Evolutionary conservation across 192 early-diverging fungal genomes (phyloP).

Genomic region (Linnemannia hyalina): DNA sequence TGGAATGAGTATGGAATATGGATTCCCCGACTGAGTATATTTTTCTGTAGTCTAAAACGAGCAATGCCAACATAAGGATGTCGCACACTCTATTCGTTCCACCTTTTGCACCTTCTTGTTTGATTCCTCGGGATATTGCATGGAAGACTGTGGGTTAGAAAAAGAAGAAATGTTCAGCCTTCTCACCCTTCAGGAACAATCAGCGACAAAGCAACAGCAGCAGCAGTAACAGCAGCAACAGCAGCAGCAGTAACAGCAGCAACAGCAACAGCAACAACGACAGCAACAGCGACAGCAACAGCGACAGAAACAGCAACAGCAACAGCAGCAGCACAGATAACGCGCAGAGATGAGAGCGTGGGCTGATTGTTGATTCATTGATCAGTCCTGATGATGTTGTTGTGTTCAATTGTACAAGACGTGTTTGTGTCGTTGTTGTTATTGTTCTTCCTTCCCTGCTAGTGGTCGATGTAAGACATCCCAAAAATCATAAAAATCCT

Average conservation of each 20-base stretch:
- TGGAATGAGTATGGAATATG: conserved; percentile 1
- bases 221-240: neutral
- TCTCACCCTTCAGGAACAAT: neutral
- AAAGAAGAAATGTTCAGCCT: neutral
- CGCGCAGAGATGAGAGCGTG: neutral
- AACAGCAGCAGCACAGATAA: neutral
- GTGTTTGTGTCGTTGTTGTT: neutral
- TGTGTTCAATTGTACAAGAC: too few relatives aligned
- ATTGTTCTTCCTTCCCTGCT: neutral
- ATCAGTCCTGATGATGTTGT: too few relatives aligned
- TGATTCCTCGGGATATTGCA: neutral
- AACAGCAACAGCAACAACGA: neutral
- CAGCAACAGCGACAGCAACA: neutral
- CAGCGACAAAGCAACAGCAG: neutral
- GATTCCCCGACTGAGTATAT: neutral
- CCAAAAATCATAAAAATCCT: neutral
- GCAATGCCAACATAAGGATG: neutral
- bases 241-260: neutral
- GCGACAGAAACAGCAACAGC: neutral
- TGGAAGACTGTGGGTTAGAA: neutral
- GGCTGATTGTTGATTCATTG: too few relatives aligned
- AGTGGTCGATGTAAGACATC: neutral
- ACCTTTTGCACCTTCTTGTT: neutral
- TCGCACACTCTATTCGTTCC: conserved; percentile 5
- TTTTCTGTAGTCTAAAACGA: neutral